Conservation (phyloP, 768 basidiomycete species). For the Dendrothele bispora region DNA sequence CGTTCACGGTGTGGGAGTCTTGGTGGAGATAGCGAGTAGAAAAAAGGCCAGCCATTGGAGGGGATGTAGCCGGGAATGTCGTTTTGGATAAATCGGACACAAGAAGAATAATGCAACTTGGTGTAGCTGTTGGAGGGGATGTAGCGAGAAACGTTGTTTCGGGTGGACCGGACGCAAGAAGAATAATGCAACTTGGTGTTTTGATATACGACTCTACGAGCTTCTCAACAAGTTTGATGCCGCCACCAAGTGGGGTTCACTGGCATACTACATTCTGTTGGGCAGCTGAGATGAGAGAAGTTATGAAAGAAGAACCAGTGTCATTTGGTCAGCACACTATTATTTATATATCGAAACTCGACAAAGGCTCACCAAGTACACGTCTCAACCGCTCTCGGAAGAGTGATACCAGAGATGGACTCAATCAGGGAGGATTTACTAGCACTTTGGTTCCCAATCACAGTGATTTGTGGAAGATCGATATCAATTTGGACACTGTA, state of each 20-base stretch:
- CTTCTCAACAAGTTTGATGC: conserved; percentile 60
- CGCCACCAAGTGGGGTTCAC: conserved; percentile 40
- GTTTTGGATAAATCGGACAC: conserved; percentile 52
- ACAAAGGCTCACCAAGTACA: conserved; percentile 57
- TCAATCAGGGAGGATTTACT: conserved; percentile 81
- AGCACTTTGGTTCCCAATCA: conserved; percentile 72
- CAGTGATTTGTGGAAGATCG: conserved; percentile 70
- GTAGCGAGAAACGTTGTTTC: conserved; percentile 53
- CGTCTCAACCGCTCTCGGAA: conserved; percentile 69
- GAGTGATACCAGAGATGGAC: conserved; percentile 70
- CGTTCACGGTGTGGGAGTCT: too few species aligned
- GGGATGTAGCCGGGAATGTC: conserved; percentile 50
- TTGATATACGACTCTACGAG: conserved; percentile 60
- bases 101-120: too few species aligned
- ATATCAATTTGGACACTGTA: conserved; percentile 65
- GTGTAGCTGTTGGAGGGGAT: conserved; percentile 53
- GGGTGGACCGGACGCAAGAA: conserved; percentile 63
- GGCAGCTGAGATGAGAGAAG: neutral
- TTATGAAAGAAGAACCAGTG: too few species aligned
- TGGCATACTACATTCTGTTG: conserved; percentile 54
- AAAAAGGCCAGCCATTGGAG: conserved; percentile 56
- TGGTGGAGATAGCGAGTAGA: too few species aligned
- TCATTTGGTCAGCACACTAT: too few species aligned
- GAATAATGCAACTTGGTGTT: conserved; percentile 59
- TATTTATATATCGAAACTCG: too few species aligned